phyloP scores from a whole-genome alignment of 2,329 filamentous ascomycete species.

The Colletotrichum sansevieriae region DNA sequence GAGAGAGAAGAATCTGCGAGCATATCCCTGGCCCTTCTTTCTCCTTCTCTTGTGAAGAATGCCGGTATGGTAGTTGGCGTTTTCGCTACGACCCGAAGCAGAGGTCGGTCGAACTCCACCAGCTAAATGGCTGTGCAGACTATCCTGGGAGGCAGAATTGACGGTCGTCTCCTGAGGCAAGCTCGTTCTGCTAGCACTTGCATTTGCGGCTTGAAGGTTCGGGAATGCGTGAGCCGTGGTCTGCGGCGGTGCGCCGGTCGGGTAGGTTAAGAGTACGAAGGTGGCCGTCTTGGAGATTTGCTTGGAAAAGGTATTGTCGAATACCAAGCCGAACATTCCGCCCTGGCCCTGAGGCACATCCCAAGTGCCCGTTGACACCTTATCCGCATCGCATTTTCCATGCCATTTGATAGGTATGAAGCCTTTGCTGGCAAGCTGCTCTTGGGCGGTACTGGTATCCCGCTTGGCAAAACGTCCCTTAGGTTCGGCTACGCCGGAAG shows the following conservation, averaged over 20 bases:
- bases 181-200: constrained; percentile 61
- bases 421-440: constrained; percentile 75
- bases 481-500: constrained; percentile 57
- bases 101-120: constrained; percentile 60
- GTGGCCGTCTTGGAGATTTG: constrained; percentile 94
- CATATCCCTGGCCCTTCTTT: constrained; percentile 94
- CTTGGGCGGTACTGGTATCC: constrained; percentile 71
- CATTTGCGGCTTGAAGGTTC: constrained; percentile 60
- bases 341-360: constrained; percentile 81
- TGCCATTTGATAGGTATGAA: constrained; percentile 84
- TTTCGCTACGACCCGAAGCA: constrained; percentile 65
- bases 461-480: constrained; percentile 67
- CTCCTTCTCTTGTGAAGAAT: constrained; percentile 89
- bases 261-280: constrained; percentile 94
- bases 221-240: constrained; percentile 76
- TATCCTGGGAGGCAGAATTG: constrained; percentile 70
- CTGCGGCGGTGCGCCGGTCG: constrained; percentile 83
- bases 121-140: constrained; percentile 66
- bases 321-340: constrained; percentile 96
- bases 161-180: constrained; percentile 61
- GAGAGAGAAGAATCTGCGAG: constrained; percentile 93
- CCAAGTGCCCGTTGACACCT: constrained; percentile 90
- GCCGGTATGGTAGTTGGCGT: constrained; percentile 80
- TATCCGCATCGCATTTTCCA: constrained; percentile 96
- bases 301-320: constrained; percentile 99